Evolutionary conservation across 1,139 yeast species (phyloP), one percentile per base, ranked within the genome.

Genomic region (Saccharomyces uvarum): DNA sequence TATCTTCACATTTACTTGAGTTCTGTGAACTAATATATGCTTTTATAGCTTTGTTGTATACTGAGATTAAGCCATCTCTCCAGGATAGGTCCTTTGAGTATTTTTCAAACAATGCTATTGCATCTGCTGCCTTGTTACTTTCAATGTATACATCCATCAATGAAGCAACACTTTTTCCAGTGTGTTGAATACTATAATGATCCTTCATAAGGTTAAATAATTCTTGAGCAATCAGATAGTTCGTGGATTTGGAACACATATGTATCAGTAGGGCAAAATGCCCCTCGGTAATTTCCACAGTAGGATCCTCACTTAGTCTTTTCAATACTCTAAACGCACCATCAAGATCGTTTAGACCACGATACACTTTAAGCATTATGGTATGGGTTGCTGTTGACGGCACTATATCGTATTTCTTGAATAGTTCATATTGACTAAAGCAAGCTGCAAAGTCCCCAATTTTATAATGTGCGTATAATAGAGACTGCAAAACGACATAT

Each of bases 401-500:
- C 11, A 62, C 50, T 7, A 78, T 59, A 2, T 72, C 70, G 57
- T 70, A 71, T 52, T 69, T 64, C 14, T 70, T 64, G 67, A 78
- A 74, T 19, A 72, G 69, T 29, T 74, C 70, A 59, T 76, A 81
- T 61, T 75, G 72, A 38, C 67, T 63, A 29, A 74, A 65, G 6
- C 80, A 85, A 21, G 75, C 78, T 0, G 71, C 68, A 28, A 74
- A 66, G 51, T 84, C 78, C 26, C 81, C 78, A 7, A 74, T 65
- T 46, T 73, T 73, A 14, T 80, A 70, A 53, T 79, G 71, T 3
- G 80, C 73, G 47, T 73, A 71, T 57, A 87, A 76, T 46, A 86
- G 63, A 0, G 84, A 75, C 29, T 74, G 73, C 51, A 78, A 70
- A 0, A 86, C 76, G 4, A 73, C 66, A 14, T 77, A 72, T 4